These are phyloP conservation scores for Puccinia hordei DNA, from an alignment of 1,284 basidiomycete species.

Conservation along the genomic window DNA sequence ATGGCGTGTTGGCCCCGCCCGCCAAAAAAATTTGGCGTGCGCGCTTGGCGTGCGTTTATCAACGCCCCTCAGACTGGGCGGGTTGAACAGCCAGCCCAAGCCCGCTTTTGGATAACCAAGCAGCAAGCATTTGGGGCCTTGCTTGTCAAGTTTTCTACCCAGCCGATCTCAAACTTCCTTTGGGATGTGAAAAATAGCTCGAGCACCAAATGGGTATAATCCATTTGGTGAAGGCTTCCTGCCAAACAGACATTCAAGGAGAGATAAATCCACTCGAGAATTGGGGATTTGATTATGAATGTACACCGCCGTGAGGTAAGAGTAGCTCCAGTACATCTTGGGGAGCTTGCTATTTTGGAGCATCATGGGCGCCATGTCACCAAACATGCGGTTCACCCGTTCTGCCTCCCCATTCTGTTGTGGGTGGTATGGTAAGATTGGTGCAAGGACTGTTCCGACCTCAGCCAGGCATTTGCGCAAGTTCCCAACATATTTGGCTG, in stretches of 20 bases:
- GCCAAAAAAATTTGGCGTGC: too few species aligned
- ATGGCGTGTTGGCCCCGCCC: too few species aligned
- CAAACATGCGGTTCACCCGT: not conserved
- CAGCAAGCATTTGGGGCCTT: not conserved
- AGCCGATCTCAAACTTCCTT: too few species aligned
- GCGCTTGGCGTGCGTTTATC: too few species aligned
- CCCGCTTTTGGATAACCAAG: not conserved
- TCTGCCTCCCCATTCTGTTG: conserved; percentile 13
- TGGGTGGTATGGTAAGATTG: not conserved
- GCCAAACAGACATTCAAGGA: not conserved
- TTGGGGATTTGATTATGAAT: conserved; percentile 1
- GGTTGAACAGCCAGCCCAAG: not conserved
- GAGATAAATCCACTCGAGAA: not conserved
- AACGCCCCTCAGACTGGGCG: too few species aligned
- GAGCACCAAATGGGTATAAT: not conserved
- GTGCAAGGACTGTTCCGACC: not conserved
- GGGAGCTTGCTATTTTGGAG: not conserved
- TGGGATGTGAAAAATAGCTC: too few species aligned
- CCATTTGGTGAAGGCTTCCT: not conserved
- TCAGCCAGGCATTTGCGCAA: not conserved
- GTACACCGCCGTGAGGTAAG: not conserved
- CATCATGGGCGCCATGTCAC: conserved; percentile 5
- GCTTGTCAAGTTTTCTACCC: not conserved
- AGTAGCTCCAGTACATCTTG: not conserved
- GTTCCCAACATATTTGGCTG: not conserved